phyloP scores from a whole-genome alignment of 768 basidiomycete species.

The Lentinula boryana region DNA sequence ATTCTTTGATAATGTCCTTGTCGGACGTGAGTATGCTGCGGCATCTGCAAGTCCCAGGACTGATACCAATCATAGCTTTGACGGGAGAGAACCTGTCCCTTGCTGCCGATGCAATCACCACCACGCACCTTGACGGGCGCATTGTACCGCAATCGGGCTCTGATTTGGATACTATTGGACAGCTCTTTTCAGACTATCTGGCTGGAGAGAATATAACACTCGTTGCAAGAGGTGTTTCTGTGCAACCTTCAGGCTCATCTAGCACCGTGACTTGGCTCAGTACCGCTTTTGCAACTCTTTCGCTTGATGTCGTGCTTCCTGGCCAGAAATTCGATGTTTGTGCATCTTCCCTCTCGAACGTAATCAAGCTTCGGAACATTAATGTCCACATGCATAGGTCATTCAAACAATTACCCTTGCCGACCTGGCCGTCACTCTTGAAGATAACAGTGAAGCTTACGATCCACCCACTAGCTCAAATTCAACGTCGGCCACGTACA shows the following conservation, averaged over 20 bases:
- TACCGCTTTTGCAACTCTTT: conserved; percentile 63
- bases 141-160: conserved; percentile 58
- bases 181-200: conserved; percentile 62
- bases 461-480: conserved; percentile 55
- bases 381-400: conserved; percentile 26
- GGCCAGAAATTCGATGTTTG: conserved; percentile 51
- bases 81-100: conserved; percentile 44
- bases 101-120: conserved; percentile 38
- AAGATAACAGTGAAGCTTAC: conserved; percentile 46
- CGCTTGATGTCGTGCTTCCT: conserved; percentile 54
- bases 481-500: conserved; percentile 50
- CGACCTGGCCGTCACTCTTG: conserved; percentile 51
- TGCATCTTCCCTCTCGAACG: not conserved
- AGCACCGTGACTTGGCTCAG: conserved; percentile 57
- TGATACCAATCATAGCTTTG: conserved; percentile 36
- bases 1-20: conserved; percentile 46
- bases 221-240: conserved; percentile 50
- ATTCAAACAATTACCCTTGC: conserved; percentile 58
- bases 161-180: conserved; percentile 46
- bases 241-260: conserved; percentile 49
- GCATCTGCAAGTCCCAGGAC: not conserved
- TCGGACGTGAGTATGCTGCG: conserved; percentile 50
- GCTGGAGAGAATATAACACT: conserved; percentile 60
- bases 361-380: not conserved
- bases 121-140: conserved; percentile 53